phyloP scores from a whole-genome alignment of 2,329 filamentous ascomycete species.

The Fusarium ramigenum region DNA sequence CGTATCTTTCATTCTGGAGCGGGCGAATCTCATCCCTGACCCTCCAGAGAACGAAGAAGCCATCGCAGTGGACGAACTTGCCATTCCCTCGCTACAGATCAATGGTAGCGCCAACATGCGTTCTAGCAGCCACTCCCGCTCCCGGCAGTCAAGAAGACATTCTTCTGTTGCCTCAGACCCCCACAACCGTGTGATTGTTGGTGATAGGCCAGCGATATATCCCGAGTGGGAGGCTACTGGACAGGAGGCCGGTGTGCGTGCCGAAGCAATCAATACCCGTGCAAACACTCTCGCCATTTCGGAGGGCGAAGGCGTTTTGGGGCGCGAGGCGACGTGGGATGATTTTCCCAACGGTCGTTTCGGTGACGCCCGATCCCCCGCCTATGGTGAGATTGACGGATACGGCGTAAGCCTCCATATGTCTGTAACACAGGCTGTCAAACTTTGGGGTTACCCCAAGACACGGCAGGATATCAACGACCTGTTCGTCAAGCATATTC shows the following conservation, averaged over 20 bases:
- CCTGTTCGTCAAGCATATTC: slow-evolving; percentile 83
- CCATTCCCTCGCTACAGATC: slow-evolving; percentile 51
- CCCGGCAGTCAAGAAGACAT: slow-evolving; percentile 64
- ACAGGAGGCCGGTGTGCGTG: slow-evolving; percentile 79
- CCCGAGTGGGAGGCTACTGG: slow-evolving; percentile 78
- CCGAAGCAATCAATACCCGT: slow-evolving; percentile 77
- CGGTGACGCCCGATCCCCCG: slow-evolving; percentile 91
- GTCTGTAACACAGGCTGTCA: slow-evolving; percentile 82
- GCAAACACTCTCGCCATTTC: slow-evolving; percentile 92
- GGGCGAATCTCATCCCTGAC: slow-evolving; percentile 81
- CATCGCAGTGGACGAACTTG: slow-evolving; percentile 56
- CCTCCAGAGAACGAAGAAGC: slow-evolving; percentile 62
- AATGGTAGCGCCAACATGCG: slow-evolving; percentile 57
- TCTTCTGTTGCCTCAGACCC: slow-evolving; percentile 87
- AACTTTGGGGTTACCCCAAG: slow-evolving; percentile 84
- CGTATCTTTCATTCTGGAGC: slow-evolving; percentile 90
- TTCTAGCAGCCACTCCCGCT: slow-evolving; percentile 48
- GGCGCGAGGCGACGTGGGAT: slow-evolving; percentile 97
- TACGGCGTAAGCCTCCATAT: slow-evolving; percentile 97
- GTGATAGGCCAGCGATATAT: slow-evolving; percentile 66
- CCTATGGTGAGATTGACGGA: slow-evolving; percentile 97
- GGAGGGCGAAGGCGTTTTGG: slow-evolving; percentile 88
- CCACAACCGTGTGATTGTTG: slow-evolving; percentile 87
- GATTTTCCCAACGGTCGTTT: slow-evolving; percentile 97
- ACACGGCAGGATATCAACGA: slow-evolving; percentile 76